Evolutionary conservation across 306 rosid species (phyloP).

Genomic region (Gleditsia sinensis): DNA sequence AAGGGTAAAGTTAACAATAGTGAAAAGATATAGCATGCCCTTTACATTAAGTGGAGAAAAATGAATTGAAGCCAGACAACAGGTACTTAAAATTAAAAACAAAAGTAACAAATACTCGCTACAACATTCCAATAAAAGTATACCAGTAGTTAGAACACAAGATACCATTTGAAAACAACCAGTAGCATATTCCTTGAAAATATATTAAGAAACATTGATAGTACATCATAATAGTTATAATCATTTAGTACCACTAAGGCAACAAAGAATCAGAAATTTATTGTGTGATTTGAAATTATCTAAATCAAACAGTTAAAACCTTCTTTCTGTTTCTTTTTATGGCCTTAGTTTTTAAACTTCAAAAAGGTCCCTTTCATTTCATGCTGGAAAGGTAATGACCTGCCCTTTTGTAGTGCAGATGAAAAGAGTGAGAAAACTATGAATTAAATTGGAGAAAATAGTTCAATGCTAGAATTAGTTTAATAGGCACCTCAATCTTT

Average conservation of each 20-base stretch:
- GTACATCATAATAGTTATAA: background rate
- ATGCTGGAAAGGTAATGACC: background rate
- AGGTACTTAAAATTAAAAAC: constrained; percentile 9
- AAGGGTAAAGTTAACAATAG: constrained; percentile 14
- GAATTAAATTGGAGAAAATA: constrained; percentile 1
- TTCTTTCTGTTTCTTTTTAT: background rate
- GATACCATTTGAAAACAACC: constrained; percentile 10
- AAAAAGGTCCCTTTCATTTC: background rate
- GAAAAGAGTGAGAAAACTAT: constrained; percentile 5
- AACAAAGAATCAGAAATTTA: constrained; percentile 6
- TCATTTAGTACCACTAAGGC: background rate
- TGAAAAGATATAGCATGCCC: background rate
- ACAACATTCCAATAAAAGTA: background rate
- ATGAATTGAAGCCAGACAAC: constrained; percentile 10
- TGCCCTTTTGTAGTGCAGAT: constrained; percentile 13
- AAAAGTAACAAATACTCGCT: background rate
- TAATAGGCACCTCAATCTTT: constrained; percentile 63
- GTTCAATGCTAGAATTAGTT: background rate
- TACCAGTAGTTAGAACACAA: background rate
- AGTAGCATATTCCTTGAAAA: background rate
- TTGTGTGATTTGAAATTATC: constrained; percentile 8
- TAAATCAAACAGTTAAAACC: constrained; percentile 1
- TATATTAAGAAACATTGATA: background rate
- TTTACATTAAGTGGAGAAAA: constrained; percentile 1
- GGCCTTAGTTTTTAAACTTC: background rate